Conservation (phyloP, 2,329 filamentous ascomycete genomes). For the Talaromyces sp. region DNA sequence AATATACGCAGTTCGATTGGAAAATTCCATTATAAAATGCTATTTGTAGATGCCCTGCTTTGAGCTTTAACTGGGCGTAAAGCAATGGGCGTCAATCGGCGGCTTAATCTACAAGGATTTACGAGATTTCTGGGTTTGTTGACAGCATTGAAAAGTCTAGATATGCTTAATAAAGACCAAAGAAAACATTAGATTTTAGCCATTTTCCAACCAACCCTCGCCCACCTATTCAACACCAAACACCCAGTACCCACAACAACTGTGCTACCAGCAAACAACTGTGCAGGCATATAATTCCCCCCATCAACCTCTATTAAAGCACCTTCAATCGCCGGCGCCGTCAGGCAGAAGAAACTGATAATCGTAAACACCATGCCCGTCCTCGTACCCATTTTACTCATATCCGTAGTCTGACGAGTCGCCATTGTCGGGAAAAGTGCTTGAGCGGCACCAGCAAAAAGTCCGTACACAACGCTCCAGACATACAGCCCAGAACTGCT, state of each 20-base stretch:
- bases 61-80: not conserved
- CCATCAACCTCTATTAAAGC: constrained; percentile 37
- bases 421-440: constrained; percentile 59
- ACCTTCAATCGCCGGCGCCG: constrained; percentile 52
- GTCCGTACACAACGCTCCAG: constrained; percentile 12
- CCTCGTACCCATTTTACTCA: constrained; percentile 49
- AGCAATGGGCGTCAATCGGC: not conserved
- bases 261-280: constrained; percentile 7
- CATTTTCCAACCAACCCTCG: constrained; percentile 8
- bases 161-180: too few species aligned
- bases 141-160: too few species aligned
- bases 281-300: constrained; percentile 7
- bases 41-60: not conserved
- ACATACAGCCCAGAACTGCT: constrained; percentile 8
- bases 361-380: constrained; percentile 54
- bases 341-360: constrained; percentile 50
- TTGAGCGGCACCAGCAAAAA: constrained; percentile 8
- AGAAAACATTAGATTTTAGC: not conserved
- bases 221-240: constrained; percentile 5
- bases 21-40: too few species aligned
- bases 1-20: too few species aligned
- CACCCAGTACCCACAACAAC: constrained; percentile 2
- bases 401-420: constrained; percentile 49
- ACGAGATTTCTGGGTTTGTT: not conserved
- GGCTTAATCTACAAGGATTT: not conserved